These are phyloP conservation scores for Diplodia scrobiculata DNA, from an alignment of 2,329 filamentous ascomycete genomes.

Conservation along the genomic window DNA sequence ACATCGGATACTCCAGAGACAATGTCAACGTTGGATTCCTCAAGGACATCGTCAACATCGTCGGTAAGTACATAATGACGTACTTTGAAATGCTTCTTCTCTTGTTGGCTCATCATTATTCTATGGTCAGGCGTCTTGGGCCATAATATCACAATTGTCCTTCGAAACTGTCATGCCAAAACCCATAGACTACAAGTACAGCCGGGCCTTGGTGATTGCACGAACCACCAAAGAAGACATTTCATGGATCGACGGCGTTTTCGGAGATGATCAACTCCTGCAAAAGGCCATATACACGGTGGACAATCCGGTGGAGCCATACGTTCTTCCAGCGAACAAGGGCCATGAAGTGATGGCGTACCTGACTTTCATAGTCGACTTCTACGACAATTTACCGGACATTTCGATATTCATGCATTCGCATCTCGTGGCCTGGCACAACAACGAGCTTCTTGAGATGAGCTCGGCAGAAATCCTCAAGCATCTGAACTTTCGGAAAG, in stretches of 20 bases:
- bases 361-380: constrained; percentile 35
- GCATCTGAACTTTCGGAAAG: constrained; percentile 39
- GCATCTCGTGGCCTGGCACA: constrained; percentile 30
- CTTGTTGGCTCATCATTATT: neutral
- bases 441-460: constrained; percentile 36
- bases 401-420: constrained; percentile 34
- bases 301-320: constrained; percentile 28
- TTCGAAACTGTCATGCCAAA: constrained; percentile 41
- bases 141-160: constrained; percentile 12
- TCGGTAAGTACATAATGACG: neutral
- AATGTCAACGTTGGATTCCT: too few species aligned
- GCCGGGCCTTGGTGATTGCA: constrained; percentile 53
- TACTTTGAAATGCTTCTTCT: neutral
- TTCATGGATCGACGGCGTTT: constrained; percentile 51
- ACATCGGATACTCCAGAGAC: too few species aligned
- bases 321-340: constrained; percentile 33
- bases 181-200: constrained; percentile 49
- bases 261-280: constrained; percentile 45
- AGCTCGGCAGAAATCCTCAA: constrained; percentile 41
- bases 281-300: constrained; percentile 32
- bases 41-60: neutral
- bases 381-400: constrained; percentile 34
- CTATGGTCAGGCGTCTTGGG: neutral
- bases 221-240: constrained; percentile 51
- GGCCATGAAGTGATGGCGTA: constrained; percentile 36